Conservation (phyloP, 1,284 basidiomycete species). For the Porodaedalea pini region DNA sequence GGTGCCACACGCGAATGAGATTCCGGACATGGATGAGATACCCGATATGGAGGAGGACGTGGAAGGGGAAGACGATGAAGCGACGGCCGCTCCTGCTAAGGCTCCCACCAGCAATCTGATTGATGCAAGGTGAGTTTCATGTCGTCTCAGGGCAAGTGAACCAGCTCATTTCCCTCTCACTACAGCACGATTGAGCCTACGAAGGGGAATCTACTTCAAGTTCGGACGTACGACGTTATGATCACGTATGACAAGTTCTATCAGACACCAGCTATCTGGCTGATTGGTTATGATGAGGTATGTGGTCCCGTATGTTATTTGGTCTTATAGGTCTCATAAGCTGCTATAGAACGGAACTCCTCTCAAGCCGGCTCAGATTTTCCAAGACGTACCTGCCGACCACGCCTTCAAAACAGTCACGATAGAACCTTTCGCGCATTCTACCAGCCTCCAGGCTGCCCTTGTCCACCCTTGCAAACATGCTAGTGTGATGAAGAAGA, state of each 20-base stretch:
- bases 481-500: slow-evolving; percentile 99
- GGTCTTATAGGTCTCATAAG: slow-evolving; percentile 2
- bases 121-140: slow-evolving; percentile 37
- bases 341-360: slow-evolving; percentile 73
- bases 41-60: slow-evolving; percentile 90
- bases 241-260: slow-evolving; percentile 99
- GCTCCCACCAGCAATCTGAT: slow-evolving; percentile 40
- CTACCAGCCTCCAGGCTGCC: slow-evolving; percentile 76
- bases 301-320: slow-evolving; percentile 22
- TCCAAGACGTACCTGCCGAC: slow-evolving; percentile 96
- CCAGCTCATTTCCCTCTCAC: not conserved
- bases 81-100: slow-evolving; percentile 66
- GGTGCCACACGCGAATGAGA: slow-evolving; percentile 43
- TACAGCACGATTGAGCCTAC: slow-evolving; percentile 56
- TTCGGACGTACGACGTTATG: slow-evolving; percentile 98
- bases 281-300: slow-evolving; percentile 93
- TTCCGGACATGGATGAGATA: slow-evolving; percentile 86
- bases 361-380: slow-evolving; percentile 85
- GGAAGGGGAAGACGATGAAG: slow-evolving; percentile 77
- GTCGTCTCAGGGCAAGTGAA: not conserved
- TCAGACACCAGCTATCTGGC: slow-evolving; percentile 93
- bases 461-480: slow-evolving; percentile 99
- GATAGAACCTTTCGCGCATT: slow-evolving; percentile 96
- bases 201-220: slow-evolving; percentile 85
- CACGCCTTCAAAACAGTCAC: slow-evolving; percentile 99